Percentiles rank a stretch among this genome's conserved stretches.
Evolutionary conservation across 345 rosid genomes (phyloP).

Genomic region (Citrus hindsii): DNA sequence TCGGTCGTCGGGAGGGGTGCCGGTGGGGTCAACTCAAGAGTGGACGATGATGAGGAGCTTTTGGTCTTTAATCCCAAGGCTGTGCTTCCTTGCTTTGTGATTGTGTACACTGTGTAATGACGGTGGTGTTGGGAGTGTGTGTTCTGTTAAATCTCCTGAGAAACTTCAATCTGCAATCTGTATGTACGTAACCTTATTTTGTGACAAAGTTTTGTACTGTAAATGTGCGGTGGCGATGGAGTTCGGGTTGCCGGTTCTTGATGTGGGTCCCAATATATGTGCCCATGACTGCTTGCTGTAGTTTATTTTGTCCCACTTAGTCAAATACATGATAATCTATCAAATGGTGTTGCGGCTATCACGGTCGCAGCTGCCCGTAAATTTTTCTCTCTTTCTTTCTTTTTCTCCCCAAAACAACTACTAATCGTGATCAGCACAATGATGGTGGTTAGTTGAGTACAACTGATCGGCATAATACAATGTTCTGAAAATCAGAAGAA

Average conservation of each 20-base stretch:
- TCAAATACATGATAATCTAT: no score
- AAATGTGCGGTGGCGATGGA: background rate
- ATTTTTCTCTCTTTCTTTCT: background rate
- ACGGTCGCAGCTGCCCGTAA: no score
- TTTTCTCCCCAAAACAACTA: background rate
- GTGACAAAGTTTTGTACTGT: background rate
- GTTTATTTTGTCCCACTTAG: no score
- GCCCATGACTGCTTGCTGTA: background rate
- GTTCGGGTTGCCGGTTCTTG: background rate
- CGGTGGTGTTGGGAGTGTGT: slow-evolving; percentile 1
- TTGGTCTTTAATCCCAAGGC: slow-evolving; percentile 94
- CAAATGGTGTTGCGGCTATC: no score
- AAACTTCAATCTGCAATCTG: background rate
- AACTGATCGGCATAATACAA: no score
- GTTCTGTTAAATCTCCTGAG: background rate
- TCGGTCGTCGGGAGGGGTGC: slow-evolving; percentile 62
- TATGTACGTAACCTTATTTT: background rate
- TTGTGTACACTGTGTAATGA: slow-evolving; percentile 54
- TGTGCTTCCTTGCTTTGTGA: slow-evolving; percentile 94
- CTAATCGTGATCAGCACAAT: background rate
- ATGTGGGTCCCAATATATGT: background rate
- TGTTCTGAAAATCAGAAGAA: no score
- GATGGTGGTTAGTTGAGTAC: no score
- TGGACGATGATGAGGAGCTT: slow-evolving; percentile 85
- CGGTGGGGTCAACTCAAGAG: slow-evolving; percentile 37